Evolutionary conservation across 352 stramenopile species (phyloP), one percentile per base, ranked within the genome.

Genomic region (Globisporangium emineosum): DNA sequence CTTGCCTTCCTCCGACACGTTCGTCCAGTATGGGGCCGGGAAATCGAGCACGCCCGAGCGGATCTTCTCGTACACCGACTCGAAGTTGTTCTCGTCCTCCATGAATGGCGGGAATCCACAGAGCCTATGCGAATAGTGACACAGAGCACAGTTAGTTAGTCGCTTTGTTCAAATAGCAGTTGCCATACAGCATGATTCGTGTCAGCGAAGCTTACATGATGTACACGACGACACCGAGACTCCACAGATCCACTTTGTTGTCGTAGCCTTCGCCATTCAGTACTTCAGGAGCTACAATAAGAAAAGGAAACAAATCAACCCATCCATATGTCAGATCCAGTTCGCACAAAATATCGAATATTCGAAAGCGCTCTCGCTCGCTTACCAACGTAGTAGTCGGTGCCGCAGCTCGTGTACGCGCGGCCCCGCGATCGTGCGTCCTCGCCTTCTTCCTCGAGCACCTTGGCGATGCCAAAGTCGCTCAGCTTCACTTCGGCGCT

Each of bases 191-290:
- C 17, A 57, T 45, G 42, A 53, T 30, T n/a, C 23, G 21, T 6
- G 5, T 12, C n/a, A n/a, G 17, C 15, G 1, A 65, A 27, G 68
- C 78, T 65, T 76, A 88, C 86, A 95, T 95, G 68, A 95, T 94
- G 70, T 95, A 95, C 50, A 91, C 77, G 17, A 95, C 87, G 57
- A 95, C 85, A 29, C 87, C 87, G 42, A 91, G 76, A 74, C 85
- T 94, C 87, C 87, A 95, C 23, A 93, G 50, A 58, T 95, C 85
- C 57, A 95, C 85, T 70, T 93, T 94, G 76, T 72, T 93, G 81
- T 94, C 83, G 71, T 93, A 93, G 3, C 87, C 83, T 71, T 94
- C 82, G 66, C 83, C 85, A 45, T 92, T 93, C 57, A 93, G 75
- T 64, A 95, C 87, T 56, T 95, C 87, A 2, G 87, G 85, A 12